Evolutionary conservation across 2,329 filamentous ascomycete species (phyloP).

Genomic region (Zasmidium cellare): DNA sequence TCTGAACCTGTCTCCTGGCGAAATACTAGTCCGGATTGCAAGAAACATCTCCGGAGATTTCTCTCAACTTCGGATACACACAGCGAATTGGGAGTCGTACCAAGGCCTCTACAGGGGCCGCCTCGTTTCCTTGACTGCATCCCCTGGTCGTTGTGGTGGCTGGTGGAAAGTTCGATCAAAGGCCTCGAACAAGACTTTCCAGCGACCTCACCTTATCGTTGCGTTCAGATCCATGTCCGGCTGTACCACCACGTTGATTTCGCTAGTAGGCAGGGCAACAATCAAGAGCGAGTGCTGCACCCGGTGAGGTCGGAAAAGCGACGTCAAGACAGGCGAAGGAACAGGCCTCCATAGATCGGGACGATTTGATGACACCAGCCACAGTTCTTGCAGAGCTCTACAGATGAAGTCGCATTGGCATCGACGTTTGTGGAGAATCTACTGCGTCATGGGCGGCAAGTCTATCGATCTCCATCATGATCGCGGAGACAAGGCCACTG

Average conservation of each 20-base stretch:
- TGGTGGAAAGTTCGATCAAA: neutral
- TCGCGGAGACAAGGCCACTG: neutral
- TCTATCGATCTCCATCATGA: neutral
- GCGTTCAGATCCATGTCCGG: neutral
- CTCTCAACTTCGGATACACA: neutral
- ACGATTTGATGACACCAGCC: neutral
- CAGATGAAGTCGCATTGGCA: neutral
- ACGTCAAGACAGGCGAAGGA: neutral
- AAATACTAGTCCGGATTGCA: neutral
- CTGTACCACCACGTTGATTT: neutral
- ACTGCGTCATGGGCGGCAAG: neutral
- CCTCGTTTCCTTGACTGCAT: neutral
- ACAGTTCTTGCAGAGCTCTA: neutral
- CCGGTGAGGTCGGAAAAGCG: neutral
- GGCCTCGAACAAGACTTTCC: neutral
- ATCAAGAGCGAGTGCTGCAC: neutral
- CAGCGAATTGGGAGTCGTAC: neutral
- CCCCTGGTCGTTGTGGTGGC: neutral
- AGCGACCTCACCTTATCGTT: neutral
- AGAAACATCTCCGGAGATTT: neutral
- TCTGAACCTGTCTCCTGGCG: neutral
- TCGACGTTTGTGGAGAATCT: neutral
- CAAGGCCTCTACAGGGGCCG: neutral
- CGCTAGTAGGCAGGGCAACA: neutral
- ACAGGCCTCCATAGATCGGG: neutral